phyloP scores from a whole-genome alignment of 257 asterid species.

The Eucommia ulmoides region DNA sequence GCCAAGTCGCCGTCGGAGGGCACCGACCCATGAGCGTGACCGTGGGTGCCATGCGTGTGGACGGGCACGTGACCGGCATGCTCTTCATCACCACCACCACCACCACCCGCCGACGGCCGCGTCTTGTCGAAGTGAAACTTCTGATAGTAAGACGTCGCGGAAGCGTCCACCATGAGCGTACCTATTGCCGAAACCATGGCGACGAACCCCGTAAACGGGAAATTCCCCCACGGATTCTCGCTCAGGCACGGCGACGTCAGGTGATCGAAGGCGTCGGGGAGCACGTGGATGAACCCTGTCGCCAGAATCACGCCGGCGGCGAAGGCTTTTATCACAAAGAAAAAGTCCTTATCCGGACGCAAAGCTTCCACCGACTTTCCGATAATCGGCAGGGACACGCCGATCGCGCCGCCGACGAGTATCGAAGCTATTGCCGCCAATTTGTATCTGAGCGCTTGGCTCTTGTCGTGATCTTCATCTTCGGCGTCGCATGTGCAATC shows the following conservation, averaged over 20 bases:
- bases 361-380: neutral
- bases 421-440: neutral
- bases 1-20: too few species aligned
- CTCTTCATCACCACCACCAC: conserved; percentile 5
- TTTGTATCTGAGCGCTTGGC: neutral
- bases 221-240: conserved; percentile 15
- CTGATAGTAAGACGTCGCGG: conserved; percentile 10
- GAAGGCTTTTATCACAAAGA: neutral
- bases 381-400: neutral
- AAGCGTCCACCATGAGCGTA: conserved; percentile 17
- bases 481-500: neutral
- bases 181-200: conserved; percentile 18
- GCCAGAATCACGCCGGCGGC: conserved; percentile 26
- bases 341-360: neutral
- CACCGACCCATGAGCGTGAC: too few species aligned
- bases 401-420: neutral
- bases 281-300: conserved; percentile 16
- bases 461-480: neutral
- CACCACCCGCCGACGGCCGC: neutral
- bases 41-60: too few species aligned
- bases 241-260: conserved; percentile 9
- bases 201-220: conserved; percentile 16
- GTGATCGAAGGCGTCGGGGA: conserved; percentile 16
- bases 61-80: conserved; percentile 5
- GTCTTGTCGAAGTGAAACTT: neutral